Evolutionary conservation across 208 protist species (phyloP), one percentile per base, ranked within the genome.

Genomic region (Leishmania lainsoni): DNA sequence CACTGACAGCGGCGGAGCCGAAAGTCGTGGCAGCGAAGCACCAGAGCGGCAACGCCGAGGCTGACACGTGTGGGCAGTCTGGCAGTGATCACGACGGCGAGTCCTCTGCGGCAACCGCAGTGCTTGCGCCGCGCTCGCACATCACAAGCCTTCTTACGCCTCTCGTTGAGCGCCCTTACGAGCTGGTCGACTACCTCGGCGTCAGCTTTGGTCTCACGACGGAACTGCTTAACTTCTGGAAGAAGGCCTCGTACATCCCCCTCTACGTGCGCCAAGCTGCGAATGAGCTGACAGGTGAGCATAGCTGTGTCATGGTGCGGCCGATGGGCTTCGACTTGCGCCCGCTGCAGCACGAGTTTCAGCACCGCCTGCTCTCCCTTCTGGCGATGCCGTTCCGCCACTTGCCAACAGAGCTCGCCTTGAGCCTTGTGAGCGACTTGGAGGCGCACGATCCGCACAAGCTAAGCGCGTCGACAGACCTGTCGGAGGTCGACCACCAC

Each of bases 271-370:
- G 98, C 6, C 95, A 98, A 80, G 90, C 87, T 16, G 68, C 92
- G 20, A 99, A 99, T 85, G 99, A 99, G 76, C 87, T 99, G 32
- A 99, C 99, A 17, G 99, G 99, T 6, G 99, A 99, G 93, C 98
- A 99, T 90, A 99, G 99, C 61, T 99, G 96, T 75, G 99, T 99
- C 61, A 99, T 99, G 98, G 83, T 99, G 49, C 87, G 83, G 29
- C 87, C 93, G 8, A 87, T 97, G 76, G 94, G 89, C 66, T 91
- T 95, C 77, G 88, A 94, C 58, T 51, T 97, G 20, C 42, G 75
- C 22, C 80, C 91, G 16, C 88, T 97, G 12, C 85, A 92, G 39
- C 72, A 75, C 65, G 98, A 99, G 89, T 99, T 99, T 83, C 90
- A 88, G 69, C 91, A 89, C 42, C 93, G 99, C 29, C 98, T 99